Base-by-base conservation (phyloP, 805 yeast genomes). In the Jamesozyma hellenica region DNA sequence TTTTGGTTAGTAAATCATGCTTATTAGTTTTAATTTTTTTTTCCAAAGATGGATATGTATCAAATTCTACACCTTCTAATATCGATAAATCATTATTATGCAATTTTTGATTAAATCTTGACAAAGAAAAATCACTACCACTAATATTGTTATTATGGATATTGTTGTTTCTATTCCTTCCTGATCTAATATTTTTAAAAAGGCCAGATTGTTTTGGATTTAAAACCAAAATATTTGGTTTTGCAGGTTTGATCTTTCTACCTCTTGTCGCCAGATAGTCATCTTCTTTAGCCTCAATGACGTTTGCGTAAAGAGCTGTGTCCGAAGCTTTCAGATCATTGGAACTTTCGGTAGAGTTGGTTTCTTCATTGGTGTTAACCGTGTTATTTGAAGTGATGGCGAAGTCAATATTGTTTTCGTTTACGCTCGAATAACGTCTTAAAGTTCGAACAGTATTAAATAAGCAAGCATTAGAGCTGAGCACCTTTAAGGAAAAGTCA, bases 21-120 rank as follows among this genome's bases (percentile, higher is more conserved):
- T n/a, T 11, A 27, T n/a, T 4, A 12, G 4, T 27, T 27, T 27
- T 27, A 10, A 17, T 12, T 31, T 11, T 15, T 4, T 16, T 10
- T 17, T 17, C 10, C 7, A 17, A 11, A 27, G 6, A 6, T n/a
- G 31, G 9, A 21, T 27, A 23, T 16, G 21, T 19, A 32, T 41
- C 46, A 10, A 37, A 42, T 15, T 55, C 59, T 8, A 58, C 47
- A 28, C 62, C 62, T 32, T 56, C 57, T 21, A 58, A 41, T n/a
- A 52, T 47, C 2, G 58, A 52, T 5, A 53, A 28, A 6, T 36
- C 26, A 10, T 18, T n/a, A 19, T 19, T 25, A 6, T 25, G 10
- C 14, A n/a, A 28, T 21, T 21, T 23, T 10, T 18, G n/a, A 28
- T 38, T 15, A 15, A 23, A 12, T 18, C 14, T 29, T 29, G 32